Evolutionary conservation across 768 basidiomycete genomes (phyloP), one percentile per base, ranked within the genome.

Genomic region (Lentinula raphanica): DNA sequence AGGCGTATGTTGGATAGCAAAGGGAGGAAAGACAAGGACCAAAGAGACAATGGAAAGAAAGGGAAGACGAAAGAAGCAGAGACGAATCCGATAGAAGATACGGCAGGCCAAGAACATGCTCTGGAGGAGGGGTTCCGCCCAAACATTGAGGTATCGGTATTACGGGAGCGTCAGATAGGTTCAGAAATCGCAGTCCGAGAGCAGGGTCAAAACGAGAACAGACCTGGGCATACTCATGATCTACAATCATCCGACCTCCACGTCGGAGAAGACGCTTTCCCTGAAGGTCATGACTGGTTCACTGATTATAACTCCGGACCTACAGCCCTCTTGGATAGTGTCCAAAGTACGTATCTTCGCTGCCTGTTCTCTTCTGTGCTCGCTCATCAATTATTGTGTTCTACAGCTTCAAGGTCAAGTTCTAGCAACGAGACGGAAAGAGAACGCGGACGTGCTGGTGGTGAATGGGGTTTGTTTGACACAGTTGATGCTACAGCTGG

Each of bases 361-460:
- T n/a, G n/a, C n/a, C 15, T 29, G n/a, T 29, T 9, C 19, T 19
- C 9, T 48, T 5, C 17, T 48, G 27, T 28, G 6, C 13, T 27
- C 46, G 0, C 13, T 29, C 13, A 29, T 13, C 13, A 6, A n/a
- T 15, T 29, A 3, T 19, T n/a, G 12, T 48, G 7, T 48, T 28
- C 6, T 38, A 25, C 17, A 53, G 51, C 35, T n/a, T 53, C 51
- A 25, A 53, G 51, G 36, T 53, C 51, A 39, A 53, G 32, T n/a
- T 42, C 54, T 8, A 46, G 44, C 25, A 56, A 42, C 15, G 54
- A 56, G 15, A 56, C 54, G 19, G 54, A 56, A 19, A 28, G 40
- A 21, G 54, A 56, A 45, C 54, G 54, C 13, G 38, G 38, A 23
- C 54, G 54, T 5, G 54, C 39, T 15, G 54, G 54, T 44, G 54